Evolutionary conservation across 163 green algal species (phyloP).

Genomic region (Chloromonas sp.): DNA sequence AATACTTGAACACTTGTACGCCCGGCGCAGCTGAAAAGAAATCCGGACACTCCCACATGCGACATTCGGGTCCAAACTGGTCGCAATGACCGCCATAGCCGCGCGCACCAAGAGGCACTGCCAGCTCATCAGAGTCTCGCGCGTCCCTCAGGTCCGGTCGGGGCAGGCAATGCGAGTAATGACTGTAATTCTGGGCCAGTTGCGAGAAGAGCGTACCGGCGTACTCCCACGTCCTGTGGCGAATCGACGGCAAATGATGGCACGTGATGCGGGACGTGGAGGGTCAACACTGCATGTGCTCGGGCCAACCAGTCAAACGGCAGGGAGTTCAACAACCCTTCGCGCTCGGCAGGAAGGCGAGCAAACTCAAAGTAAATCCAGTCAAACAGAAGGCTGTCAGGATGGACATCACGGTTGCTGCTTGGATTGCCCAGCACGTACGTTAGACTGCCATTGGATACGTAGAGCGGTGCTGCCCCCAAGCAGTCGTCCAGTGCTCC

Average conservation of each 20-base stretch:
- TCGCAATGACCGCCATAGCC: conserved; percentile 39
- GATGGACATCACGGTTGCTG: no score
- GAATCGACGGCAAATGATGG: background rate
- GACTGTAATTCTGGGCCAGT: conserved; percentile 24
- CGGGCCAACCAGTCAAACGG: no score
- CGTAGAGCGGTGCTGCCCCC: conserved; percentile 39
- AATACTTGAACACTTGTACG: conserved; percentile 27
- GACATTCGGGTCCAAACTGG: conserved; percentile 39
- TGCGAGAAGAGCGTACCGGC: conserved; percentile 37
- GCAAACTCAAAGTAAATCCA: no score
- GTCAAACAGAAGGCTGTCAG: no score
- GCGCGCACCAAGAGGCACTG: conserved; percentile 16
- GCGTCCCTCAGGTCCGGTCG: background rate
- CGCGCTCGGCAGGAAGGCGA: no score
- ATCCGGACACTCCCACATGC: conserved; percentile 50
- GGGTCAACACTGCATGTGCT: no score
- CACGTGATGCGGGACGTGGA: no score
- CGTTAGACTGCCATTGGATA: conserved; percentile 15
- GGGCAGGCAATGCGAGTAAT: conserved; percentile 17
- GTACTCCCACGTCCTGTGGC: conserved; percentile 19
- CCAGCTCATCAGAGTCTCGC: background rate
- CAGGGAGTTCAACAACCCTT: no score
- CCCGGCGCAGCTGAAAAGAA: background rate
- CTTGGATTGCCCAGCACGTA: no score
- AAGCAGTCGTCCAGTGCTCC: conserved; percentile 42